Base-by-base conservation (phyloP, 768 basidiomycete genomes). In the Naematelia encephala region DNA sequence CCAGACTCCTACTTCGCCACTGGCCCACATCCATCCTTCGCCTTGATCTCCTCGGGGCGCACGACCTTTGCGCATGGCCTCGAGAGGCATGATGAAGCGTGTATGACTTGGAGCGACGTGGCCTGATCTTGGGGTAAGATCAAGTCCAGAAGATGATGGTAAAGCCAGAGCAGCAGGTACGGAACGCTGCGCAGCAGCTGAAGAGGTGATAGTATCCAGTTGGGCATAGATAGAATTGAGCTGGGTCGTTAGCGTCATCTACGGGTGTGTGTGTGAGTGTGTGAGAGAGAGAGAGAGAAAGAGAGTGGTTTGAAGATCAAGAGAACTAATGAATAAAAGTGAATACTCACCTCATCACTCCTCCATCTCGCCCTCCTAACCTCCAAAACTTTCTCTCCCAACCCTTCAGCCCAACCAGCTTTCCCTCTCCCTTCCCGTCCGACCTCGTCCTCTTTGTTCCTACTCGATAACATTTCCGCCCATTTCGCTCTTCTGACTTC, bases 331-430 rank as follows among this genome's bases (percentile, higher is more conserved):
- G 29, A 45, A 16, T 3, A 13, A 59, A n/a, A n/a, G n/a, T n/a
- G n/a, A n/a, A n/a, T n/a, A n/a, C 72, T 64, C 56, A 76, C 75
- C 45, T 68, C 27, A 5, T 60, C 56, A 47, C 65, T 67, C n/a
- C 75, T 51, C 75, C 75, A 77, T 19, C 59, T 51, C 30, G 73
- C 71, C 13, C 73, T 73, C 47, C 73, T 67, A 13, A 77, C 70
- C 46, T 77, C 75, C 29, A 77, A 52, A 2, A 77, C 69, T 62
- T 77, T 77, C 59, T 73, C 70, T 2, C 51, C 54, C 28, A 62
- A 16, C 5, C 62, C 62, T 10, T 64, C 60, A 2, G 43, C 63
- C 70, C 64, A 68, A 14, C 67, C 69, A 21, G 56, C 61, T 50
- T 59, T 68, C 43, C 59, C 61, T 12, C 47, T 45, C 26, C 48